Evolutionary conservation across 192 early-diverging fungal species (phyloP).

Genomic region (Mortierella antarctica): DNA sequence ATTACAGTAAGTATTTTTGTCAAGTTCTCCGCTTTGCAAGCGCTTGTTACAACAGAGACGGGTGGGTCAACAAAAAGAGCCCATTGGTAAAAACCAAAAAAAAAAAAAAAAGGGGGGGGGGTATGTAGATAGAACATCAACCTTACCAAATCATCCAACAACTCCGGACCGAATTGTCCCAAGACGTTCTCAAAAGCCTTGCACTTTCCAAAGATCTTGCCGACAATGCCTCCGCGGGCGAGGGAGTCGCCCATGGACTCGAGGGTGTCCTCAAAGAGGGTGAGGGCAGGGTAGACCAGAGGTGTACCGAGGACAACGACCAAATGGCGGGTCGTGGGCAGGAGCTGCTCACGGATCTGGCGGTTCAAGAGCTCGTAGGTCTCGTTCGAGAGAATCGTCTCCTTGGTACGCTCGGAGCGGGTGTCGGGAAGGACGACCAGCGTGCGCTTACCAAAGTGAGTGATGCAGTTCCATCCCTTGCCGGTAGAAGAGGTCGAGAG

Average conservation of each 20-base stretch:
- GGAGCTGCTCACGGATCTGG: constrained; percentile 62
- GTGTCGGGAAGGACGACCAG: constrained; percentile 67
- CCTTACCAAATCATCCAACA: constrained; percentile 89
- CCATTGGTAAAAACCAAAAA: background rate
- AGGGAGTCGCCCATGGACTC: constrained; percentile 55
- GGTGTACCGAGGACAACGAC: constrained; percentile 81
- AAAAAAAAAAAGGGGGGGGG: background rate
- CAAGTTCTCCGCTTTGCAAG: background rate
- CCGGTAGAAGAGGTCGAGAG: constrained; percentile 39
- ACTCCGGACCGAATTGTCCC: constrained; percentile 79
- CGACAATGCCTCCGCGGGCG: constrained; percentile 42
- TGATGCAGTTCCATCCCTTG: constrained; percentile 46
- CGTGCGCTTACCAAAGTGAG: constrained; percentile 49
- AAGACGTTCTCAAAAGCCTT: constrained; percentile 54
- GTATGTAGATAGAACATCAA: constrained; percentile 8
- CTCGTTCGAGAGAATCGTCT: constrained; percentile 66
- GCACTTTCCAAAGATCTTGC: constrained; percentile 52
- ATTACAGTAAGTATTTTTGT: background rate
- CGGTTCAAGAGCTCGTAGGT: constrained; percentile 74
- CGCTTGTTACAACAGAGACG: background rate
- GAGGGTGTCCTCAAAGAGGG: constrained; percentile 74
- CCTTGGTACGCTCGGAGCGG: constrained; percentile 77
- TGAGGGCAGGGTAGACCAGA: constrained; percentile 80
- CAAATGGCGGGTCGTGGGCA: constrained; percentile 71
- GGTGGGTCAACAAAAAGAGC: background rate